These are phyloP conservation scores for Teunomyces cretensis DNA, from an alignment of 805 yeast genomes.

Conservation along the genomic window DNA sequence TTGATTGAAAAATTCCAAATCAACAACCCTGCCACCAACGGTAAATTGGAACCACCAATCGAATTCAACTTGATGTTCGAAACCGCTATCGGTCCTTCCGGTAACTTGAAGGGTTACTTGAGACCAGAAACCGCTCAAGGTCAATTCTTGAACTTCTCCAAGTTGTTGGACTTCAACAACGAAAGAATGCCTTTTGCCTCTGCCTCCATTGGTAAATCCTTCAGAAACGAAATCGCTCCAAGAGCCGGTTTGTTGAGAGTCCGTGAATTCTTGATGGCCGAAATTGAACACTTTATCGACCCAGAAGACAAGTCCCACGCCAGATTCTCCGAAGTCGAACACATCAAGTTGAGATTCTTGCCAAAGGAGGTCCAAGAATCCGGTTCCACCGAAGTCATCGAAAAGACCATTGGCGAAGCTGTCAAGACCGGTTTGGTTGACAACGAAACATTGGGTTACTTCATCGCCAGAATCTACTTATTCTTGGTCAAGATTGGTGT, in stretches of 20 bases:
- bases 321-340: constrained; percentile 72
- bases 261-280: constrained; percentile 99
- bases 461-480: constrained; percentile 86
- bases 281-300: constrained; percentile 97
- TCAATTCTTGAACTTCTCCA: constrained; percentile 93
- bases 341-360: constrained; percentile 71
- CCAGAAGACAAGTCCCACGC: constrained; percentile 84
- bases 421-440: constrained; percentile 86
- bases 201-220: constrained; percentile 97
- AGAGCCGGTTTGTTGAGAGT: constrained; percentile 97
- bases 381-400: constrained; percentile 71
- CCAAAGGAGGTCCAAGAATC: constrained; percentile 86
- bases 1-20: constrained; percentile 80
- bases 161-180: constrained; percentile 91
- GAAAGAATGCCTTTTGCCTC: constrained; percentile 99
- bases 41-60: constrained; percentile 80
- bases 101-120: constrained; percentile 89
- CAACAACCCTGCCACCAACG: constrained; percentile 89
- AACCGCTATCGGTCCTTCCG: constrained; percentile 98
- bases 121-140: constrained; percentile 99
- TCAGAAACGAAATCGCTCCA: constrained; percentile 98
- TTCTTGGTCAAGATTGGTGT: constrained; percentile 90
- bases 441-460: constrained; percentile 95
- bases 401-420: constrained; percentile 83
- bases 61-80: constrained; percentile 99